These are phyloP conservation scores for Calonectria leucothoes DNA, from an alignment of 2,329 filamentous ascomycete species.

Conservation along the genomic window DNA sequence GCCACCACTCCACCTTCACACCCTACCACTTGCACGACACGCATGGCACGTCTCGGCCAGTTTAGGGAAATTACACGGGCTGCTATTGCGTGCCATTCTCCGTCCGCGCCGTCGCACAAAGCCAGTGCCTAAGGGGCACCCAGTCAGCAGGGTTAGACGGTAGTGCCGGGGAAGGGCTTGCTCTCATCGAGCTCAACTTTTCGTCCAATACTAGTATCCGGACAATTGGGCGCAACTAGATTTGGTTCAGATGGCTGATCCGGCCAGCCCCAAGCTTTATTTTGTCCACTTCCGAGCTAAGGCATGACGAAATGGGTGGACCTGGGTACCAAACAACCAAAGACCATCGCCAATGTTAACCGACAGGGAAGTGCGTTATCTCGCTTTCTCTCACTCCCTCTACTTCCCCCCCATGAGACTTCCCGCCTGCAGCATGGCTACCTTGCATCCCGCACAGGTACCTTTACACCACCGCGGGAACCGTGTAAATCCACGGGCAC, in stretches of 20 bases:
- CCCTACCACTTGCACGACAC: constrained; percentile 15
- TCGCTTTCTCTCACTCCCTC: constrained; percentile 2
- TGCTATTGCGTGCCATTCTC: not conserved
- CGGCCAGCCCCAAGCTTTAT: not conserved
- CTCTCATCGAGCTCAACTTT: not conserved
- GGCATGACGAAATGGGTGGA: not conserved
- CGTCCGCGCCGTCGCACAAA: not conserved
- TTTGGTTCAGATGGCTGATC: not conserved
- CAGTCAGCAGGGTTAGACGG: not conserved
- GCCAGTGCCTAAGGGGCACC: not conserved
- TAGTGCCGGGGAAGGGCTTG: not conserved
- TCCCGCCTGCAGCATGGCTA: not conserved
- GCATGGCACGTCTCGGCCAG: constrained; percentile 1
- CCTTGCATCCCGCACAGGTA: not conserved
- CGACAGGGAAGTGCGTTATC: constrained; percentile 17
- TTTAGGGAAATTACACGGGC: constrained; percentile 11
- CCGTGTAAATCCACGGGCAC: not conserved
- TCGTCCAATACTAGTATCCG: not conserved
- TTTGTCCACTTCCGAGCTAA: not conserved
- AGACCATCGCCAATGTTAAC: not conserved
- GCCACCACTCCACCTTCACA: constrained; percentile 7
- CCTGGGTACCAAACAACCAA: not conserved
- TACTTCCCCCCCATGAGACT: not conserved
- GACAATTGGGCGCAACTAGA: not conserved
- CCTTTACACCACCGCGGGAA: not conserved